Evolutionary conservation across 768 basidiomycete genomes (phyloP).

Genomic region (Podaxis pistillaris): DNA sequence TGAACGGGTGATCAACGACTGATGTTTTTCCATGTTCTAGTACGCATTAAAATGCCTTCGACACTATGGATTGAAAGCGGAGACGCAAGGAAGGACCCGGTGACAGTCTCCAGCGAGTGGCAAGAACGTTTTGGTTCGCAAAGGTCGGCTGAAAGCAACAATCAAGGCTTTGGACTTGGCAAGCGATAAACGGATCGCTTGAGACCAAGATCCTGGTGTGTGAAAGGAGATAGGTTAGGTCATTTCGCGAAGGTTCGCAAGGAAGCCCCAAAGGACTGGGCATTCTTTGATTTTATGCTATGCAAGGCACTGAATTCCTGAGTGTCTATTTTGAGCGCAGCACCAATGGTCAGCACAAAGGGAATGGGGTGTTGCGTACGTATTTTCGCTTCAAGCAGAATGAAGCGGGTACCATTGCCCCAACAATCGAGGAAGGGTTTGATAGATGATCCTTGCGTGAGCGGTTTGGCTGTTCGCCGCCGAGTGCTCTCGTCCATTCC

Average conservation of each 20-base stretch:
- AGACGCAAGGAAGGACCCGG: neutral
- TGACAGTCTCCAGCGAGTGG: neutral
- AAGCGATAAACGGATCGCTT: neutral
- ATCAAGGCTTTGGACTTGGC: neutral
- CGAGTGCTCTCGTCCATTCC: neutral
- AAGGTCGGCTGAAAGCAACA: neutral
- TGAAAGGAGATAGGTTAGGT: slow-evolving; percentile 1
- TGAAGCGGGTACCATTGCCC: neutral
- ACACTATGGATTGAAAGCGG: neutral
- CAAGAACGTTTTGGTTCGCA: neutral
- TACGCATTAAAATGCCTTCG: neutral
- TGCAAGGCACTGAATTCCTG: slow-evolving; percentile 15
- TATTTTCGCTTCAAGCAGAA: neutral
- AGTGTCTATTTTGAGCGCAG: slow-evolving; percentile 4
- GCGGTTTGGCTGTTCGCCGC: neutral
- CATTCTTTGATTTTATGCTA: slow-evolving; percentile 16
- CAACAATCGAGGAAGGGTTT: neutral
- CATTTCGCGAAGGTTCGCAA: slow-evolving; percentile 8
- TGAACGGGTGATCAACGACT: neutral
- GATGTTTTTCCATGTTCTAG: neutral
- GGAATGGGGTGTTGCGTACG: neutral
- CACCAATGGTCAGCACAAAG: neutral
- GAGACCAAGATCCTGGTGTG: slow-evolving; percentile 1
- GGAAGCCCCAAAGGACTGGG: slow-evolving; percentile 9
- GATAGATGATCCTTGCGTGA: neutral